phyloP scores from a whole-genome alignment of 2,329 filamentous ascomycete species.

The Trichoderma sp. region DNA sequence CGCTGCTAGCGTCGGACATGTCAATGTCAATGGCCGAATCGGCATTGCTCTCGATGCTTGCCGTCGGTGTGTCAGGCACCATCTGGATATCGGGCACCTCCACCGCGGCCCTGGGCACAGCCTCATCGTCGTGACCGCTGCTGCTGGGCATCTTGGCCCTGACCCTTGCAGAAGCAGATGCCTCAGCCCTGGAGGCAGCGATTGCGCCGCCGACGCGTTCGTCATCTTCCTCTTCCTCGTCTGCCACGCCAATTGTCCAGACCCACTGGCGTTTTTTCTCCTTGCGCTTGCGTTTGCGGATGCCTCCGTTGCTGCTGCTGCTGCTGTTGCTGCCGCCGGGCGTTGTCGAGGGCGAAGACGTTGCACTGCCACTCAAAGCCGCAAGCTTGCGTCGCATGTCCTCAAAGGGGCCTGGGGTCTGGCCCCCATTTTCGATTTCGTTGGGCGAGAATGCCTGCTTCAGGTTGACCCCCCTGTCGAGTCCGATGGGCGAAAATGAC shows the following conservation, averaged over 20 bases:
- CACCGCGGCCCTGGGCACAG: neutral
- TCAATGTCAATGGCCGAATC: constrained; percentile 46
- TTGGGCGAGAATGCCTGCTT: constrained; percentile 55
- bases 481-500: constrained; percentile 35
- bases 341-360: constrained; percentile 41
- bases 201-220: constrained; percentile 48
- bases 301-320: constrained; percentile 34
- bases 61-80: constrained; percentile 41
- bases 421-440: constrained; percentile 61
- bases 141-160: constrained; percentile 20
- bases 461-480: constrained; percentile 50
- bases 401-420: constrained; percentile 64
- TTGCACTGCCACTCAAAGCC: constrained; percentile 39
- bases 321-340: constrained; percentile 28
- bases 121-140: neutral
- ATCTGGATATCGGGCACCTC: constrained; percentile 18
- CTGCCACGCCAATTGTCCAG: constrained; percentile 64
- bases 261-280: constrained; percentile 67
- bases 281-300: constrained; percentile 55
- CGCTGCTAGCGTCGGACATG: constrained; percentile 52
- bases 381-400: constrained; percentile 63
- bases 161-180: constrained; percentile 29
- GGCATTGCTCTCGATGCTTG: constrained; percentile 43
- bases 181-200: constrained; percentile 42
- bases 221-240: constrained; percentile 47